A percentile compares a stretch with the other conserved stretches of the same genome.
phyloP scores from a whole-genome alignment of 371 early-diverging fungal species.

The Chytridium lagenaria region DNA sequence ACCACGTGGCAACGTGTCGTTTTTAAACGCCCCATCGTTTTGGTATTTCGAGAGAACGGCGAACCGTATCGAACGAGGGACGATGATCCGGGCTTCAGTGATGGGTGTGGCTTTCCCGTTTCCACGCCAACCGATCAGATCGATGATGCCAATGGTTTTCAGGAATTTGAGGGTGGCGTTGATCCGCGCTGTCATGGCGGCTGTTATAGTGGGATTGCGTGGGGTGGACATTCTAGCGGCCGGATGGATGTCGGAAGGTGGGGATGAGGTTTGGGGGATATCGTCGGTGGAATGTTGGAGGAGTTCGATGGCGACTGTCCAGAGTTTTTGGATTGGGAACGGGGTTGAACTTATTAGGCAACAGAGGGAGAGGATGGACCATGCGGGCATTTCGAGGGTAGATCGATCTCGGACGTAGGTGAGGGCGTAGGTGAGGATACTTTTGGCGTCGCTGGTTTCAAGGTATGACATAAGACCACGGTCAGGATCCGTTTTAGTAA shows the following conservation, averaged over 20 bases:
- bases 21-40: neutral
- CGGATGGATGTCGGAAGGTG: conserved; percentile 3
- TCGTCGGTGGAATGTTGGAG: neutral
- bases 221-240: conserved; percentile 20
- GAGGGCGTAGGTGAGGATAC: neutral
- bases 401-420: neutral
- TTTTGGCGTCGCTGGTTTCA: neutral
- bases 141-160: neutral
- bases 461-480: neutral
- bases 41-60: conserved; percentile 10
- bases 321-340: conserved; percentile 9
- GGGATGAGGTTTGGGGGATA: neutral
- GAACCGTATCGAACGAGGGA: conserved; percentile 4
- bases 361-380: conserved; percentile 3
- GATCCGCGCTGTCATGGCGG: neutral
- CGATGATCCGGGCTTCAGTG: neutral
- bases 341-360: conserved; percentile 2
- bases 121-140: conserved; percentile 1
- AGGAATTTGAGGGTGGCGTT: conserved; percentile 2
- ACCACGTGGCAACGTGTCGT: neutral
- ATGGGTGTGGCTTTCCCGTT: neutral
- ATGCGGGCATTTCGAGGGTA: neutral
- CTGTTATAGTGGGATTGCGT: neutral
- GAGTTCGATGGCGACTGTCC: neutral
- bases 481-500: conserved; percentile 2